A percentile compares a stretch with the other conserved stretches of the same genome.
Conservation (phyloP, 495 filamentous ascomycete genomes). For the Neurospora sp. region DNA sequence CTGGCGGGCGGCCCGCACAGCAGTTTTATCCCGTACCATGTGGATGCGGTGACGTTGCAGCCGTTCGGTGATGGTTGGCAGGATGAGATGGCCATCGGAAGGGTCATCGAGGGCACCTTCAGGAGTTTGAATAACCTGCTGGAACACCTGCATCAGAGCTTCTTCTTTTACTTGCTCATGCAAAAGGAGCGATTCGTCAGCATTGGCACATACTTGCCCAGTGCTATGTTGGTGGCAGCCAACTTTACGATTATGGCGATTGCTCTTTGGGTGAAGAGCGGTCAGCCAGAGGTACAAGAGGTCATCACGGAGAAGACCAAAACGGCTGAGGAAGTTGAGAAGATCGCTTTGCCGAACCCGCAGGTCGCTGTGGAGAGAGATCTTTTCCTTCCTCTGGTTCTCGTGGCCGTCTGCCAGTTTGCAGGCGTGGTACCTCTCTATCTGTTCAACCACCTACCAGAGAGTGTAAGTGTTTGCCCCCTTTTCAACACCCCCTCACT, state of each 20-base stretch:
- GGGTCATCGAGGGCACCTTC: conserved; percentile 80
- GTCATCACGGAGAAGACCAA: conserved; percentile 9
- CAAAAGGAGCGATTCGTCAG: conserved; percentile 86
- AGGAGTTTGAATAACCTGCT: conserved; percentile 91
- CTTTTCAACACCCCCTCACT: not conserved
- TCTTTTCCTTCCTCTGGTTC: conserved; percentile 64
- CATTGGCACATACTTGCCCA: conserved; percentile 94
- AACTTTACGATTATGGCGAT: conserved; percentile 97
- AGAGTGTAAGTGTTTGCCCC: conserved; percentile 43
- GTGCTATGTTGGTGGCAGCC: conserved; percentile 87
- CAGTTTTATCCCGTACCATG: conserved; percentile 94
- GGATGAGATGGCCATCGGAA: conserved; percentile 90
- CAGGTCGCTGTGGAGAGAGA: conserved; percentile 50
- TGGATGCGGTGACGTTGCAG: conserved; percentile 90
- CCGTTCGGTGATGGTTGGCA: conserved; percentile 87
- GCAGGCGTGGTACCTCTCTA: conserved; percentile 78
- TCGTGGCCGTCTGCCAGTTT: conserved; percentile 63
- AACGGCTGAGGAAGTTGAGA: conserved; percentile 10
- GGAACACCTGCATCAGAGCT: conserved; percentile 95
- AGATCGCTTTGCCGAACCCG: conserved; percentile 6
- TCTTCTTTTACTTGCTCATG: conserved; percentile 98
- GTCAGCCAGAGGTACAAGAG: conserved; percentile 28
- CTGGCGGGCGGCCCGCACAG: conserved; percentile 87
- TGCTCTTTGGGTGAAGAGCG: conserved; percentile 81
- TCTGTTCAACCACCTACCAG: conserved; percentile 66